These are phyloP conservation scores for Ettlia oleoabundans DNA, from an alignment of 139 green algal species.

Conservation along the genomic window DNA sequence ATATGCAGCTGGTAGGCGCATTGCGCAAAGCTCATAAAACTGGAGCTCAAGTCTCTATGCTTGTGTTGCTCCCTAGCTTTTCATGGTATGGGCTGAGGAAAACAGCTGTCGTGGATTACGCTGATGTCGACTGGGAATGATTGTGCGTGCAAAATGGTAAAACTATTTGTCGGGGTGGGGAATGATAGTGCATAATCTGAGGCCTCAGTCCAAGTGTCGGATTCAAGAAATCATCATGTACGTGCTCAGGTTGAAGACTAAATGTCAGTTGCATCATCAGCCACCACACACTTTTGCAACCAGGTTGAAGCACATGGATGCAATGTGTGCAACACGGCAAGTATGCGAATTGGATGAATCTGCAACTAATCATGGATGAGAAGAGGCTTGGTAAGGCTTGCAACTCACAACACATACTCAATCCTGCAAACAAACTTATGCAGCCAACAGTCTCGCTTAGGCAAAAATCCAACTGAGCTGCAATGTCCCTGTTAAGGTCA, in stretches of 20 bases:
- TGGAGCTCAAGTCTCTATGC: too few relatives aligned
- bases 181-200: background rate
- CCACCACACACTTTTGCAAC: background rate
- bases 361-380: too few relatives aligned
- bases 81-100: background rate
- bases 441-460: background rate
- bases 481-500: too few relatives aligned
- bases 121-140: background rate
- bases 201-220: constrained; percentile 53
- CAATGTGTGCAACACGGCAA: too few relatives aligned
- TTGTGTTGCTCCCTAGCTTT: too few relatives aligned
- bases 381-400: too few relatives aligned
- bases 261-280: constrained; percentile 58
- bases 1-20: background rate
- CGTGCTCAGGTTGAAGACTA: constrained; percentile 73
- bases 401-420: too few relatives aligned
- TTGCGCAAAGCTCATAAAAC: too few relatives aligned
- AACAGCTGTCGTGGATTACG: background rate
- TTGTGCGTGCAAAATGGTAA: too few relatives aligned
- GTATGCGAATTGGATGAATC: too few relatives aligned
- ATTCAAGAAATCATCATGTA: constrained; percentile 21
- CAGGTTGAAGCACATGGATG: background rate
- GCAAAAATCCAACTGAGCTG: constrained; percentile 16
- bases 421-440: too few relatives aligned
- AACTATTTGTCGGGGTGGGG: too few relatives aligned